Base-by-base conservation (phyloP, 106 monocot species). In the Alisma plantagoaquatica region DNA sequence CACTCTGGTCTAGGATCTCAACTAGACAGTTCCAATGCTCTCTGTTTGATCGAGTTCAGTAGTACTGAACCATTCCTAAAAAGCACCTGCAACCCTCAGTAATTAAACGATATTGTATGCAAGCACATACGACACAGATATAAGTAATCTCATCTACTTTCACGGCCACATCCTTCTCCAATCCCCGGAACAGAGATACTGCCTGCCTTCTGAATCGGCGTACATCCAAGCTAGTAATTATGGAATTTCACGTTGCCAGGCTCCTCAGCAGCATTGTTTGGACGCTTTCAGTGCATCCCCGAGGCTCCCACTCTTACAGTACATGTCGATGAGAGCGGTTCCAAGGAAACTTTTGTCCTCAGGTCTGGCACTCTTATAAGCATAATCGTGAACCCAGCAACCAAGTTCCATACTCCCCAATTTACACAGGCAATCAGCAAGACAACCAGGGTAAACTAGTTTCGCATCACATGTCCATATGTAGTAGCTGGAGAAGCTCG, bases 281-380 rank as follows among this genome's bases (percentile, higher is more conserved):
- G 87, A 93, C 54, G 80, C 69, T 25, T 8, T 26, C 25, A 55
- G 9, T 0, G 86, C 87, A 24, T 78, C 76, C 32, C 49, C 63
- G 31, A 80, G 48, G 55, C 87, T 80, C 7, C 87, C 92, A 41
- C 78, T 70, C 28, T 82, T 83, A 42, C 82, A 83, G 53, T 87
- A 93, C 87, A 93, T 83, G 33, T 86, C 76, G 14, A 93, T 54
- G 12, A 93, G 60, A 7, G 87, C 82, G 0, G 86, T 93, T 29
- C 77, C 74, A 8, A 86, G 70, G 15, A 63, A 71, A 14, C 58
- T 57, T 2, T 43, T 52, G 16, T 7, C 25, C 7, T 73, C 59
- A 16, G 72, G 45, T 27, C 48, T 31, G 30, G 57, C 57, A 18
- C 66, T 61, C 62, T 53, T 57, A 10, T 41, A 60, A 2, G 73